A percentile compares a stretch with the other conserved stretches of the same genome.
Evolutionary conservation across 768 basidiomycete species (phyloP).

Genomic region (Holtermannia corniformis): DNA sequence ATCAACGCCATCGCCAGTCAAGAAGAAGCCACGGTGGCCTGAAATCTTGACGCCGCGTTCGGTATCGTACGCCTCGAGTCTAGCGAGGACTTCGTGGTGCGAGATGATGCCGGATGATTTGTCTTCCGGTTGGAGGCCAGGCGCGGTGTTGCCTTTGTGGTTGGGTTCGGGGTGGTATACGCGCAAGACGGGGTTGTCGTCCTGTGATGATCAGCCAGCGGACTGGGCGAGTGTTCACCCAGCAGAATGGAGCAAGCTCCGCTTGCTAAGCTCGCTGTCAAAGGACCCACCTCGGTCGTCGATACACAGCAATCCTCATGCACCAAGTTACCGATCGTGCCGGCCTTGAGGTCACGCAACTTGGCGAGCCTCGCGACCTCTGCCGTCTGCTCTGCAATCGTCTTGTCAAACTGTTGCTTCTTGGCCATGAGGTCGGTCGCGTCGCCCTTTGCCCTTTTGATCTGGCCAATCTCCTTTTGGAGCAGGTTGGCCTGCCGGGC

Average conservation of each 20-base stretch:
- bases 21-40: conserved; percentile 94
- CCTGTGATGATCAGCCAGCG: conserved; percentile 47
- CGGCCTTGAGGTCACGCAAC: conserved; percentile 52
- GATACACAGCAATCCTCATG: conserved; percentile 77
- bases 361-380: conserved; percentile 64
- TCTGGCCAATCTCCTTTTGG: conserved; percentile 87
- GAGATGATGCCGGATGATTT: conserved; percentile 66
- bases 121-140: conserved; percentile 47
- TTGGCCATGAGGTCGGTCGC: conserved; percentile 75
- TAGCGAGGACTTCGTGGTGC: conserved; percentile 93
- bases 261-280: not conserved
- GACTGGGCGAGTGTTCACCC: too few relatives aligned
- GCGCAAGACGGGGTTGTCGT: conserved; percentile 72
- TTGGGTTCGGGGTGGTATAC: conserved; percentile 77
- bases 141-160: conserved; percentile 47
- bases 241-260: not conserved
- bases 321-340: conserved; percentile 83
- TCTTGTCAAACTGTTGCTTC: conserved; percentile 77
- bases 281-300: conserved; percentile 65
- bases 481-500: conserved; percentile 77
- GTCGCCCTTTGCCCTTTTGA: conserved; percentile 92
- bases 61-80: conserved; percentile 91
- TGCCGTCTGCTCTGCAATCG: conserved; percentile 66
- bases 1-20: conserved; percentile 90
- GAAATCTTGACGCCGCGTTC: conserved; percentile 79